Conservation (phyloP, 768 basidiomycete species). For the Psilocybe tampanensis region DNA sequence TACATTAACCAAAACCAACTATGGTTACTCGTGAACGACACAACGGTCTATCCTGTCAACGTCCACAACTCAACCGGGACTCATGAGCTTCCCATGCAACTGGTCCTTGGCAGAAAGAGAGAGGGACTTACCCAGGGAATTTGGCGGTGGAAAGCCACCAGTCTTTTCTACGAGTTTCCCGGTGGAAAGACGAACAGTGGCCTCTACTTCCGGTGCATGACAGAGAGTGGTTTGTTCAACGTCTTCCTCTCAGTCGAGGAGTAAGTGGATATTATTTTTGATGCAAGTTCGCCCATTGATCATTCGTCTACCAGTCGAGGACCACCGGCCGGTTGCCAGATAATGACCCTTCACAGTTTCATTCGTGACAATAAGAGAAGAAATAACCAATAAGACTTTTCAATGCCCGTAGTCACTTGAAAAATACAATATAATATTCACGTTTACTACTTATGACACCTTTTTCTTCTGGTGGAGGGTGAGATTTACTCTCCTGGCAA, state of each 20-base stretch:
- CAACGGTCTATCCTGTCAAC: slow-evolving; percentile 56
- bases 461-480: slow-evolving; percentile 49
- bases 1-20: slow-evolving; percentile 55
- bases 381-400: background rate
- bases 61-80: slow-evolving; percentile 51
- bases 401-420: slow-evolving; percentile 5
- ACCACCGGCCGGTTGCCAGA: slow-evolving; percentile 41
- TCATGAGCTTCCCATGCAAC: slow-evolving; percentile 48
- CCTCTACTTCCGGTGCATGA: slow-evolving; percentile 45
- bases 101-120: slow-evolving; percentile 41
- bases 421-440: slow-evolving; percentile 11
- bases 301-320: slow-evolving; percentile 11
- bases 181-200: slow-evolving; percentile 46
- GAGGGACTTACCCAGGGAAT: slow-evolving; percentile 42
- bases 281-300: background rate
- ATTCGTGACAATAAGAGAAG: slow-evolving; percentile 19
- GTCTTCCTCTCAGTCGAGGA: slow-evolving; percentile 50
- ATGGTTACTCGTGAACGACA: slow-evolving; percentile 57
- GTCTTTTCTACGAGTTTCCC: slow-evolving; percentile 49
- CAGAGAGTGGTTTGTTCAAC: slow-evolving; percentile 37
- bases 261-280: slow-evolving; percentile 35
- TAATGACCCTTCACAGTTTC: slow-evolving; percentile 48
- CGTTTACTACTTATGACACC: slow-evolving; percentile 25
- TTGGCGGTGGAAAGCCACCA: slow-evolving; percentile 61
- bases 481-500: slow-evolving; percentile 48